A percentile compares a stretch with the other conserved stretches of the same genome.
Conservation (phyloP, 805 yeast species). For the Yamadazyma kitorensis region DNA sequence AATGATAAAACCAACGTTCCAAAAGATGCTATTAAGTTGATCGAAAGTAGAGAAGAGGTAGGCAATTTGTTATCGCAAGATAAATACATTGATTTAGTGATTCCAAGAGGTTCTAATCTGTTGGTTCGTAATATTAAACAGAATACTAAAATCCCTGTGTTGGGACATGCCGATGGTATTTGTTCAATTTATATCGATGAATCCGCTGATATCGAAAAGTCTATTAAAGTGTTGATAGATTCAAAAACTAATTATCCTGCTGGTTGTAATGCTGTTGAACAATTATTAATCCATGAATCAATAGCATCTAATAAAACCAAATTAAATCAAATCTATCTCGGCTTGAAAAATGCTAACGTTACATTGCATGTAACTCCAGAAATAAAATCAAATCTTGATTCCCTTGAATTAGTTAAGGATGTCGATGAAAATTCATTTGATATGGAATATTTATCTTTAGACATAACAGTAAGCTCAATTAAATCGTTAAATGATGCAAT, state of each 20-base stretch:
- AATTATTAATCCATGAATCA: conserved; percentile 60
- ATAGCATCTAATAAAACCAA: conserved; percentile 25
- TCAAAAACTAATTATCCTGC: conserved; percentile 97
- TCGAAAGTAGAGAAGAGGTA: conserved; percentile 87
- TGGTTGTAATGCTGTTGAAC: conserved; percentile 97
- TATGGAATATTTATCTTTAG: conserved; percentile 80
- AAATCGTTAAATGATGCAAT: conserved; percentile 69
- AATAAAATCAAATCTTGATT: conserved; percentile 32
- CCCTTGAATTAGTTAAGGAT: conserved; percentile 30
- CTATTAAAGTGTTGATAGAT: conserved; percentile 72
- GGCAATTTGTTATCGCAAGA: conserved; percentile 82
- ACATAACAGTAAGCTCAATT: conserved; percentile 71
- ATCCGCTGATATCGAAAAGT: conserved; percentile 74
- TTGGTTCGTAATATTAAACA: conserved; percentile 83
- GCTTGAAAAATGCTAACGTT: conserved; percentile 63
- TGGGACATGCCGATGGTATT: conserved; percentile 98
- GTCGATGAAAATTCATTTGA: conserved; percentile 70
- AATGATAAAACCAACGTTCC: conserved; percentile 68
- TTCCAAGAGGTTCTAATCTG: conserved; percentile 97
- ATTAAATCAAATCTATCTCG: conserved; percentile 14
- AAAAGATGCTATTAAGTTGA: conserved; percentile 75
- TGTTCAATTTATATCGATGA: conserved; percentile 85
- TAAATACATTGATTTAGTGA: conserved; percentile 86
- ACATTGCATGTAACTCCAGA: conserved; percentile 65
- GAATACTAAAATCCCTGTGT: conserved; percentile 89